Percentiles rank a stretch among this genome's conserved stretches.
Evolutionary conservation across 768 basidiomycete genomes (phyloP).

Genomic region (Suillus fuscotomentosus): DNA sequence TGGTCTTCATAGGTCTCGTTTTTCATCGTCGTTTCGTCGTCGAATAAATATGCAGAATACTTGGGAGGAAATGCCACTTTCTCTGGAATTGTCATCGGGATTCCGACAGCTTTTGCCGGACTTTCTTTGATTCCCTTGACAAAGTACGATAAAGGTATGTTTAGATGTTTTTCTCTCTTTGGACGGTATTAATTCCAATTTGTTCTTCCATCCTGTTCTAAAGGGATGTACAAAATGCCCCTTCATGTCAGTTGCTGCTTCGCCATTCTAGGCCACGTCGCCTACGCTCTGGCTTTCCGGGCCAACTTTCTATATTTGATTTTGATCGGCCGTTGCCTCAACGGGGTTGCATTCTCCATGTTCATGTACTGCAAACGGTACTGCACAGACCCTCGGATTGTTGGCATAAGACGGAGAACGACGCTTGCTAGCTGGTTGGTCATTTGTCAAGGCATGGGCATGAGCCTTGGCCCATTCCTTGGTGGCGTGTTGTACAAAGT

Average conservation of each 20-base stretch:
- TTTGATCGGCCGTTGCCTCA: slow-evolving; percentile 67
- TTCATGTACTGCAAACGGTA: slow-evolving; percentile 73
- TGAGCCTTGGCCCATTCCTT: slow-evolving; percentile 62
- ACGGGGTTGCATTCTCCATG: slow-evolving; percentile 57
- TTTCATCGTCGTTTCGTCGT: slow-evolving; percentile 69
- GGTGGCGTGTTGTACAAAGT: slow-evolving; percentile 63
- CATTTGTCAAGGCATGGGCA: slow-evolving; percentile 59
- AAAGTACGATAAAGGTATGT: slow-evolving; percentile 53
- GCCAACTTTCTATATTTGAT: slow-evolving; percentile 65
- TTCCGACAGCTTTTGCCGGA: slow-evolving; percentile 64
- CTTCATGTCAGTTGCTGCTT: slow-evolving; percentile 54
- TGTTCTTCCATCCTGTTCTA: not conserved
- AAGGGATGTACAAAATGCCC: slow-evolving; percentile 54
- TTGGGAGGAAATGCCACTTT: slow-evolving; percentile 71
- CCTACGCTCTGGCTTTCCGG: slow-evolving; percentile 61
- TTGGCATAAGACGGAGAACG: slow-evolving; percentile 62
- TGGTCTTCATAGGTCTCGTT: slow-evolving; percentile 49
- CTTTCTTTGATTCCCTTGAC: slow-evolving; percentile 55
- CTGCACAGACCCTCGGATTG: slow-evolving; percentile 65
- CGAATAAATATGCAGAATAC: slow-evolving; percentile 58
- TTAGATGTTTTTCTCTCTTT: not conserved
- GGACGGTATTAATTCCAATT: too few species aligned
- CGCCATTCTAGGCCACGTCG: slow-evolving; percentile 53
- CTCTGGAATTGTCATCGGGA: slow-evolving; percentile 64
- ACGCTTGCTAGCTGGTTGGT: slow-evolving; percentile 68